These are phyloP conservation scores for Halophytophthora batemanensis DNA, from an alignment of 352 stramenopile genomes.

Conservation along the genomic window DNA sequence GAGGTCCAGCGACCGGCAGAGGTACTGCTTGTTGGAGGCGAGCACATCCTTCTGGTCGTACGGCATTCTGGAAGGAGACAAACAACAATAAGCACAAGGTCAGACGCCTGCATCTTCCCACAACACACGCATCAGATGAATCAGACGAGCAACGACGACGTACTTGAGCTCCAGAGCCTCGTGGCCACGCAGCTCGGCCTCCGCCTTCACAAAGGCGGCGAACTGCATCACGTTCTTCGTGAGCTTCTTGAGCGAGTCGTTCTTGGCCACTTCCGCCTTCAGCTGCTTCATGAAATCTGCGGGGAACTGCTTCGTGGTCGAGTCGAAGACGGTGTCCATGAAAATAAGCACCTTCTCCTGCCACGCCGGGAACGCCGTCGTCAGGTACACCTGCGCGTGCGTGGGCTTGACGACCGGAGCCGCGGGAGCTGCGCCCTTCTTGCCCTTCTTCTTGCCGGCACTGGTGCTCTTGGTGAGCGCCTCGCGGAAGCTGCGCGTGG, in stretches of 20 bases:
- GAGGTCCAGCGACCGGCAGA: conserved; percentile 87
- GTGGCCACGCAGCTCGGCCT: conserved; percentile 89
- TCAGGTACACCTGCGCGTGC: conserved; percentile 85
- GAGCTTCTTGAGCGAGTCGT: conserved; percentile 85
- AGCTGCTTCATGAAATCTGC: conserved; percentile 87
- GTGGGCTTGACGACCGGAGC: conserved; percentile 86
- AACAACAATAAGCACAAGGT: conserved; percentile 12
- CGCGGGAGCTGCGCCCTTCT: conserved; percentile 53
- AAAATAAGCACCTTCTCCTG: conserved; percentile 85
- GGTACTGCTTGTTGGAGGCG: conserved; percentile 89
- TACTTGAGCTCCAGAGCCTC: conserved; percentile 92
- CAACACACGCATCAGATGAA: conserved; percentile 8
- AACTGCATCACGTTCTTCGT: conserved; percentile 98
- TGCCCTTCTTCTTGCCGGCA: conserved; percentile 87
- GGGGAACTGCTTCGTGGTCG: conserved; percentile 62
- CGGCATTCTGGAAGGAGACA: conserved; percentile 65
- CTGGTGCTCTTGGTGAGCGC: conserved; percentile 62
- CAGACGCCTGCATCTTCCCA: background rate
- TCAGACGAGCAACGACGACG: conserved; percentile 7
- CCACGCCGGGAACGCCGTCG: conserved; percentile 81
- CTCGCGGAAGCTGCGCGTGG: conserved; percentile 90
- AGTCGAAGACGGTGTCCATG: conserved; percentile 70
- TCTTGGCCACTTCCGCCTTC: conserved; percentile 66
- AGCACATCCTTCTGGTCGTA: conserved; percentile 96
- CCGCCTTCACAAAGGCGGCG: conserved; percentile 93